A percentile compares a stretch with the other conserved stretches of the same genome.
These are phyloP conservation scores for Trichoderma hamatum DNA, from an alignment of 2,329 filamentous ascomycete species.

Conservation along the genomic window DNA sequence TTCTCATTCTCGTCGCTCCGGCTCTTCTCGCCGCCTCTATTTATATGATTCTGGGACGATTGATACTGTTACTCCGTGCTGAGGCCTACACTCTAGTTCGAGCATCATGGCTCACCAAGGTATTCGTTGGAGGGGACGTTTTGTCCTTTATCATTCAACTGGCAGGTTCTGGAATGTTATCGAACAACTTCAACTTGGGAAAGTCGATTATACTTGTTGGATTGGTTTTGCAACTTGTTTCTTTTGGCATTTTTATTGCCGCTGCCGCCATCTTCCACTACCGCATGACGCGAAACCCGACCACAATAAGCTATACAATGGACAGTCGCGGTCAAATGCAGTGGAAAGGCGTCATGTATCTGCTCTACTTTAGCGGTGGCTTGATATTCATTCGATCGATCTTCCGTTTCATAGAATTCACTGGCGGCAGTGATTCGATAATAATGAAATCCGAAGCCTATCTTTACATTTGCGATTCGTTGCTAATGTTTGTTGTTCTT, in stretches of 20 bases:
- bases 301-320: not conserved
- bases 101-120: not conserved
- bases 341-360: not conserved
- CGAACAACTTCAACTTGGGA: not conserved
- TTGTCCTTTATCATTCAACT: not conserved
- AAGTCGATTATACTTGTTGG: not conserved
- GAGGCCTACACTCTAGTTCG: not conserved
- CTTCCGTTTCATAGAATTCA: not conserved
- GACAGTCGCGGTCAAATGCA: not conserved
- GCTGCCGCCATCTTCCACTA: not conserved
- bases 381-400: not conserved
- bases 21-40: not conserved
- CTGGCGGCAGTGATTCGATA: not conserved
- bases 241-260: not conserved
- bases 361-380: not conserved
- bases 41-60: not conserved
- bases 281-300: not conserved
- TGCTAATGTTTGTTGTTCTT: not conserved
- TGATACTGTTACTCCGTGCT: not conserved
- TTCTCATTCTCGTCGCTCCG: not conserved
- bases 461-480: not conserved
- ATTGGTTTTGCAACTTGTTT: not conserved
- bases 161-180: not conserved
- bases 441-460: not conserved
- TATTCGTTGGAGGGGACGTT: not conserved